These are phyloP conservation scores for Penstemon newberryi DNA, from an alignment of 257 asterid species.

Conservation along the genomic window DNA sequence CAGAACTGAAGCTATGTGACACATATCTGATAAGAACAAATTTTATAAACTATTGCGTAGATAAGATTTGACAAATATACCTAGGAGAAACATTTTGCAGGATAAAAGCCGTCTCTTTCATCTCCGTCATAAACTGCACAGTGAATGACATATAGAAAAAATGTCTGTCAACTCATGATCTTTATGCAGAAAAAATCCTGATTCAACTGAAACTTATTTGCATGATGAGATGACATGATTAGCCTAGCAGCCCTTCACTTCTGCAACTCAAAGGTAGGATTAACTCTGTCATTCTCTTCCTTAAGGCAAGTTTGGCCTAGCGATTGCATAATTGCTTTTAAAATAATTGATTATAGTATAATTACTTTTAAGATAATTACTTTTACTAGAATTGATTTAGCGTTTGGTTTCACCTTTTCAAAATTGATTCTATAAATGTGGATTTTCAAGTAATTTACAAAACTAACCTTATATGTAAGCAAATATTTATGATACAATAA, in stretches of 20 bases:
- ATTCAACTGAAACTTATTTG: constrained; percentile 21
- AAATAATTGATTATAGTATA: too few relatives aligned
- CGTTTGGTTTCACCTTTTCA: too few relatives aligned
- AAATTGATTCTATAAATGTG: too few relatives aligned
- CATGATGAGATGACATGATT: constrained; percentile 23
- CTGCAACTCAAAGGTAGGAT: constrained; percentile 9
- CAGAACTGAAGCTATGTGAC: constrained; percentile 31
- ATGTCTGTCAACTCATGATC: constrained; percentile 19
- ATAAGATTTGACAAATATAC: constrained; percentile 34
- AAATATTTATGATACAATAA: too few relatives aligned
- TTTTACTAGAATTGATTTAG: too few relatives aligned
- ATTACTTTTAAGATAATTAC: too few relatives aligned
- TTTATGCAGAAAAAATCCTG: constrained; percentile 17
- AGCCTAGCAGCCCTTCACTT: constrained; percentile 9
- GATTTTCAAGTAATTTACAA: too few relatives aligned
- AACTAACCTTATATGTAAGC: too few relatives aligned
- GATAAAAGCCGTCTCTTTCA: constrained; percentile 94
- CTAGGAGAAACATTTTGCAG: constrained; percentile 86
- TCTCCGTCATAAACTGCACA: constrained; percentile 95
- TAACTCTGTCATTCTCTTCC: constrained; percentile 7
- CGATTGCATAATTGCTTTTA: too few relatives aligned
- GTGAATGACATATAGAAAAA: constrained; percentile 19
- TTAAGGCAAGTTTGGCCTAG: not conserved
- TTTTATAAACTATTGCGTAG: constrained; percentile 19
- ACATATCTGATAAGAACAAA: constrained; percentile 18